Conservation (phyloP, 2,329 filamentous ascomycete species). For the Sporothrix luriei region DNA sequence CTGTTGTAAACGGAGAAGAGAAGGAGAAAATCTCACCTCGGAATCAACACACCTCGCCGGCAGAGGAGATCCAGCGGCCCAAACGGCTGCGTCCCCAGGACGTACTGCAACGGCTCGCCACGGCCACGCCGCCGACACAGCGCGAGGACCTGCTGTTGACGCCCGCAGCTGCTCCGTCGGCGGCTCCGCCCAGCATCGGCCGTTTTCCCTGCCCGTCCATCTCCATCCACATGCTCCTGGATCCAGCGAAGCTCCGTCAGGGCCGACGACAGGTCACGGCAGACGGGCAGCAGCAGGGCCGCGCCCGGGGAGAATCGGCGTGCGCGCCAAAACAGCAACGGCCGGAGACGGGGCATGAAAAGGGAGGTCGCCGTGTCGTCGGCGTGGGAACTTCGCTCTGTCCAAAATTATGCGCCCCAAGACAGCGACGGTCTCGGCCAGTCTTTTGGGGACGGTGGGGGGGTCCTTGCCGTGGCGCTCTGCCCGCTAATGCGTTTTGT, state of each 20-base stretch:
- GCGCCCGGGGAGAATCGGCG: constrained; percentile 58
- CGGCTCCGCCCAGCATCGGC: background rate
- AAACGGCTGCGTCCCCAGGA: constrained; percentile 87
- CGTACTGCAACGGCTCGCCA: constrained; percentile 83
- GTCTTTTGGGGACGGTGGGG: background rate
- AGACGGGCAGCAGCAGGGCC: constrained; percentile 63
- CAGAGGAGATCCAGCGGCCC: constrained; percentile 79
- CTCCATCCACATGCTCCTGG: constrained; percentile 38
- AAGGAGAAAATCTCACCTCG: constrained; percentile 56
- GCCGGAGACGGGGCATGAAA: constrained; percentile 65
- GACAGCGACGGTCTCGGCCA: background rate
- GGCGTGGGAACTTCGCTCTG: background rate
- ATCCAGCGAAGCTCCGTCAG: constrained; percentile 75
- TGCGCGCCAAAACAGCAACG: constrained; percentile 59
- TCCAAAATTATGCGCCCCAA: background rate
- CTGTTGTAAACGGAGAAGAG: background rate
- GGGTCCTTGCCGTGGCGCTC: constrained; percentile 3
- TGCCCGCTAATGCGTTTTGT: constrained; percentile 4
- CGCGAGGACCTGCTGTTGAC: constrained; percentile 38
- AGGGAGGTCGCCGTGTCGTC: background rate
- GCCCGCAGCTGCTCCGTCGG: background rate
- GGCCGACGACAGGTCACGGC: constrained; percentile 64
- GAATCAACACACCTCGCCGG: constrained; percentile 78
- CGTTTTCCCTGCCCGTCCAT: background rate
- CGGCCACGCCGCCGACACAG: constrained; percentile 55